phyloP scores from a whole-genome alignment of 768 basidiomycete species.

The Paxillus involutus region DNA sequence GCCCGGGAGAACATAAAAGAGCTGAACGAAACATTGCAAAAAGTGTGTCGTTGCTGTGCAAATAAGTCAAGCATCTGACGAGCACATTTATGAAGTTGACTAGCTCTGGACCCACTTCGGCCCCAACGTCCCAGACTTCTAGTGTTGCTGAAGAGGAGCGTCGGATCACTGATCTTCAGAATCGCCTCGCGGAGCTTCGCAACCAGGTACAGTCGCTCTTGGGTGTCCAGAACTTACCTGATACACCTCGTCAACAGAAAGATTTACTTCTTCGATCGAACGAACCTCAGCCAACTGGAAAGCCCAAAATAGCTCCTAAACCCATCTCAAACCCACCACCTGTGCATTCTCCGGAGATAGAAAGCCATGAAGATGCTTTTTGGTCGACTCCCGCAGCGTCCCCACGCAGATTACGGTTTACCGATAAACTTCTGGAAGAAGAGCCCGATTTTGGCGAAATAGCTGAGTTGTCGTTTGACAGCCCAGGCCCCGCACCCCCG shows the following conservation, averaged over 20 bases:
- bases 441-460: constrained; percentile 56
- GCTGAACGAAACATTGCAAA: constrained; percentile 36
- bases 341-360: constrained; percentile 25
- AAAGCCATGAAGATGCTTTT: constrained; percentile 54
- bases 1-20: constrained; percentile 36
- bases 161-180: constrained; percentile 42
- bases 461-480: constrained; percentile 45
- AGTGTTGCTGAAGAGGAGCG: constrained; percentile 40
- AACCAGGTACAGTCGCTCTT: constrained; percentile 32
- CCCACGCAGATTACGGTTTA: constrained; percentile 61
- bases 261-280: constrained; percentile 26
- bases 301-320: constrained; percentile 12
- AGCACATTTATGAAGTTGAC: constrained; percentile 12
- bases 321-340: constrained; percentile 10
- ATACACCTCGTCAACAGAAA: constrained; percentile 22
- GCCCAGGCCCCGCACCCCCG: constrained; percentile 38
- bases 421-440: constrained; percentile 63
- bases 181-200: constrained; percentile 40
- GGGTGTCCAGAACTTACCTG: background rate
- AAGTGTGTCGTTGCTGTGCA: constrained; percentile 33
- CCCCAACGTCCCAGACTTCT: constrained; percentile 25
- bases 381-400: constrained; percentile 59
- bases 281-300: constrained; percentile 7
- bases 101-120: constrained; percentile 10
- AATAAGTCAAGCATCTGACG: constrained; percentile 3